These are phyloP conservation scores for Terfezia claveryi DNA, from an alignment of 495 filamentous ascomycete genomes.

Conservation along the genomic window DNA sequence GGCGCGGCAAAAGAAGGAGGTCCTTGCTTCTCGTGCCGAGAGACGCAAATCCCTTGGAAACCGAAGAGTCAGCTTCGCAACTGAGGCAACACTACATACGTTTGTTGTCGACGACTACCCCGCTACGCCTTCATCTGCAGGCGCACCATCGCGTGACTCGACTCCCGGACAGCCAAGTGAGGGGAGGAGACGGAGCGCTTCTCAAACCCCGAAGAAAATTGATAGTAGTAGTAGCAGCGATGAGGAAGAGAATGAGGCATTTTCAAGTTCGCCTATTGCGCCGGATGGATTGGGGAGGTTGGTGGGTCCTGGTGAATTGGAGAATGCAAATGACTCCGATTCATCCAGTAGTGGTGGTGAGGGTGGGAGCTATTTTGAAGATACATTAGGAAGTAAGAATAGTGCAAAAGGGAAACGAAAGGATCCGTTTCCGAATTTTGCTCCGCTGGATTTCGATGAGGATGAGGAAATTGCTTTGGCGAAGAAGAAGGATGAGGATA, in stretches of 20 bases:
- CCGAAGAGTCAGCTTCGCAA: constrained; percentile 88
- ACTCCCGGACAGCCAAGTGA: constrained; percentile 30
- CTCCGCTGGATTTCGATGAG: not conserved
- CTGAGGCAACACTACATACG: constrained; percentile 90
- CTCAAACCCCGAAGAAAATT: constrained; percentile 34
- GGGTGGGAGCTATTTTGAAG: not conserved
- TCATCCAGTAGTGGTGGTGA: not conserved
- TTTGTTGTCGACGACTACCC: constrained; percentile 87
- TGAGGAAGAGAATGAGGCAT: constrained; percentile 32
- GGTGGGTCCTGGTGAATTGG: not conserved
- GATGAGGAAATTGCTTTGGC: constrained; percentile 8
- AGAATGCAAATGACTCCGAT: not conserved
- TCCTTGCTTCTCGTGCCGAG: constrained; percentile 55
- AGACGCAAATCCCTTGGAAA: constrained; percentile 81
- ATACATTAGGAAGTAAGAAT: not conserved
- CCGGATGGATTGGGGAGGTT: not conserved
- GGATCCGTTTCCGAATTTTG: not conserved
- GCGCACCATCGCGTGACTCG: not conserved
- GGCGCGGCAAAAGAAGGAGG: constrained; percentile 50
- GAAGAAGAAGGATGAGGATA: constrained; percentile 4
- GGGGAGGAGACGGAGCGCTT: constrained; percentile 50
- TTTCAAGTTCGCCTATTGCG: constrained; percentile 22
- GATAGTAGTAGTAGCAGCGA: constrained; percentile 27
- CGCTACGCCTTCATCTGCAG: constrained; percentile 30
- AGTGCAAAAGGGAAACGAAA: not conserved